Evolutionary conservation across 371 early-diverging fungal genomes (phyloP), one percentile per base, ranked within the genome.

Genomic region (Polyrhizophydium stewartii): DNA sequence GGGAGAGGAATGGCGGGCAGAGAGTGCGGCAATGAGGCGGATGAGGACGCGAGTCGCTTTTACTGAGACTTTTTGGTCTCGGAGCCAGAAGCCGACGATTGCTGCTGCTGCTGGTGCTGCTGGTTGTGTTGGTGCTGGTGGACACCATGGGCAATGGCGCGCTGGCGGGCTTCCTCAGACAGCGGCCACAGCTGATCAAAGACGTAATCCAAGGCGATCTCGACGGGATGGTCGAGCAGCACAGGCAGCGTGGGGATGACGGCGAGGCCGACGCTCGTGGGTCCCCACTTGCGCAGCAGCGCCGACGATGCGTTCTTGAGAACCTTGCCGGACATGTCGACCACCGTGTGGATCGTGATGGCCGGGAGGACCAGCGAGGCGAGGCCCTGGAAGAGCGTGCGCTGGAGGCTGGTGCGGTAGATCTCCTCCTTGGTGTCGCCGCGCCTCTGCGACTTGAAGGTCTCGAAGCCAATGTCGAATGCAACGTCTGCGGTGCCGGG

Each of bases 281-380:
- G 91, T 24, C 87, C 87, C 84, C 85, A 88, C 27, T 70, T 67
- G 58, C 76, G 76, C 41, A 90, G 47, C 37, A 72, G 72, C 9
- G 10, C 24, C 13, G 35, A 16, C 19, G 6, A 12, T 3, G 12
- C n/a, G 24, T 56, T 65, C 47, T 65, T 64, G 58, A 87, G 82
- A n/a, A 71, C 63, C 64, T 78, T 77, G 37, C 78, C 83, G 62
- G 84, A 76, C 37, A 83, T 82, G 65, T 89, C 86, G 27, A 90
- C 91, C n/a, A 84, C 74, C 0, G 83, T 77, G 68, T 90, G 91
- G 47, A 90, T 87, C 0, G 89, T 87, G 43, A 87, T 58, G 58
- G 87, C 87, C 1, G 91, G 91, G 30, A 87, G 67, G n/a, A 82
- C 63, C 81, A 90, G 78, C 52, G 84, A 84, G 9, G 89, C 91